Evolutionary conservation across 1,139 yeast genomes (phyloP).

Genomic region (Eremothecium sinecaudum): DNA sequence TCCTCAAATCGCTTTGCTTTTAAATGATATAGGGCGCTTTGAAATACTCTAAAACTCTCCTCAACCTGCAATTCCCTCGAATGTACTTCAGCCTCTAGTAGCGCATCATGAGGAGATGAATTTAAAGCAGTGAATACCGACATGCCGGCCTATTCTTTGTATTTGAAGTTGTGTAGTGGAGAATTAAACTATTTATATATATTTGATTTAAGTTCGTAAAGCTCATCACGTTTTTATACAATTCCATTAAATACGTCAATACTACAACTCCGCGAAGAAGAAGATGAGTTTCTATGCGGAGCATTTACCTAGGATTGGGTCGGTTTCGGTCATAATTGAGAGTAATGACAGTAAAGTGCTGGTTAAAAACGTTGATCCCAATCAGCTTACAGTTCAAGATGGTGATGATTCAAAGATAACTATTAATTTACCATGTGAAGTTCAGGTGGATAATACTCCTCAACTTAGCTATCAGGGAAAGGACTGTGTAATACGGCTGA

Average conservation of each 20-base stretch:
- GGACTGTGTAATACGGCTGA: constrained; percentile 10
- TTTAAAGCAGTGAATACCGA: constrained; percentile 78
- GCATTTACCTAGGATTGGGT: constrained; percentile 27
- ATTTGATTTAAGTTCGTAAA: too few species aligned
- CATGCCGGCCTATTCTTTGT: constrained; percentile 25
- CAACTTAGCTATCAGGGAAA: neutral
- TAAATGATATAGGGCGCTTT: constrained; percentile 57
- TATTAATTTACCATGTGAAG: constrained; percentile 5
- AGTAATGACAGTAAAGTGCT: neutral
- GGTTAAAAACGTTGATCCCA: neutral
- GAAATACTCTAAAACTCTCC: constrained; percentile 70
- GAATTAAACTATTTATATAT: too few species aligned
- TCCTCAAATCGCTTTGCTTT: constrained; percentile 38
- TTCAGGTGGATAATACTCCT: neutral
- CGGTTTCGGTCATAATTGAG: constrained; percentile 10
- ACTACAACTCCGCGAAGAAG: too few species aligned
- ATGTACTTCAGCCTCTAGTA: constrained; percentile 70
- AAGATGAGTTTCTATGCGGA: constrained; percentile 29
- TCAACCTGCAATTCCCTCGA: constrained; percentile 80
- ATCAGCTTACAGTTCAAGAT: constrained; percentile 3
- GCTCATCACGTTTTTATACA: too few species aligned
- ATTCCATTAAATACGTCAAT: too few species aligned
- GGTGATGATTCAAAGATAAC: constrained; percentile 1
- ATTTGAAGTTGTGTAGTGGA: too few species aligned
- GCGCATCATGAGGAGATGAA: constrained; percentile 58